phyloP scores from a whole-genome alignment of 2,329 filamentous ascomycete species.

The Claviceps sp. region DNA sequence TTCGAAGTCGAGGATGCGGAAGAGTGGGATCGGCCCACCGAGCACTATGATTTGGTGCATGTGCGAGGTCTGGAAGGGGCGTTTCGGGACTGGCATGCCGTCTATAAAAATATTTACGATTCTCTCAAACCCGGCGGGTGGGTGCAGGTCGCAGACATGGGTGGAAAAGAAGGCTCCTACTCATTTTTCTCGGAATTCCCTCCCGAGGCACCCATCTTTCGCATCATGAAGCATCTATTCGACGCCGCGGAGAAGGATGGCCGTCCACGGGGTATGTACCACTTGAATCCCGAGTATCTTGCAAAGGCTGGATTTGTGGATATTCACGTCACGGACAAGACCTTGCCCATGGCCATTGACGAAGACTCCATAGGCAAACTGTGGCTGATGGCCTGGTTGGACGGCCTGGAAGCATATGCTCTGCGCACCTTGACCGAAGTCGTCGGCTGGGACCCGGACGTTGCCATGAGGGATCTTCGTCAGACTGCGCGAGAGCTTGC shows the following conservation, averaged over 20 bases:
- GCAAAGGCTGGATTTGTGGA: conserved; percentile 38
- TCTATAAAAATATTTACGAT: conserved; percentile 38
- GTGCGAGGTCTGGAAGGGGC: conserved; percentile 42
- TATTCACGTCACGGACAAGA: conserved; percentile 32
- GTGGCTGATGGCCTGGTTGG: conserved; percentile 38
- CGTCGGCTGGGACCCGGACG: conserved; percentile 37
- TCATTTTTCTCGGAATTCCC: conserved; percentile 26
- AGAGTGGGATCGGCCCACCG: conserved; percentile 40
- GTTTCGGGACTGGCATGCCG: conserved; percentile 40
- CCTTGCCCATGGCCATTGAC: conserved; percentile 33
- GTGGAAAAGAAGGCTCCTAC: conserved; percentile 26
- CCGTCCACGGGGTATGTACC: conserved; percentile 28
- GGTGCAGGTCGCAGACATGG: conserved; percentile 43
- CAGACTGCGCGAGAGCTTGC: conserved; percentile 34
- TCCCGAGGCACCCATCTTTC: conserved; percentile 30
- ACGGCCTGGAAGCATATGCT: conserved; percentile 34
- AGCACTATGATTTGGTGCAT: conserved; percentile 44
- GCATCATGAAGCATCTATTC: conserved; percentile 26
- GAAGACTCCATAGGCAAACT: conserved; percentile 35
- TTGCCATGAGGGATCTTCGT: conserved; percentile 34
- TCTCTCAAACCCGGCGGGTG: conserved; percentile 44
- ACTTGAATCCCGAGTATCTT: conserved; percentile 32
- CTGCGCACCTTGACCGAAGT: conserved; percentile 39
- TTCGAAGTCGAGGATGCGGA: conserved; percentile 49
- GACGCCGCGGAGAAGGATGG: conserved; percentile 32